Conservation (phyloP, 345 rosid species). For the Murraya paniculata region DNA sequence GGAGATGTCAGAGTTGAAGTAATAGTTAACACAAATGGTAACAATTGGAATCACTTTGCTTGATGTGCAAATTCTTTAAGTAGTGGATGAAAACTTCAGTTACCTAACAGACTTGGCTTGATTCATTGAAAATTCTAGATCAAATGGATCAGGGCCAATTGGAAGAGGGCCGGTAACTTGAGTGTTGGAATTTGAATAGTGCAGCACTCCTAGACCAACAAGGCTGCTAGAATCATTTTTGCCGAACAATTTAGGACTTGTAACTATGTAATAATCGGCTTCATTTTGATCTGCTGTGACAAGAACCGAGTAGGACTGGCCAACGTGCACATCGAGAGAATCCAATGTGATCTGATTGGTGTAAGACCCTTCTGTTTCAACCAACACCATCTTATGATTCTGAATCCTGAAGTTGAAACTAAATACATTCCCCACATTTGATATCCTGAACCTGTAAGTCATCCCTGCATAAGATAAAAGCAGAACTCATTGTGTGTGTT, state of each 20-base stretch:
- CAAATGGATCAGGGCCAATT: slow-evolving; percentile 38
- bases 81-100: too few species aligned
- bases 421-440: slow-evolving; percentile 33
- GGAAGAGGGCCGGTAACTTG: slow-evolving; percentile 30
- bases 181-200: slow-evolving; percentile 28
- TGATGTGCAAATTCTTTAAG: too few species aligned
- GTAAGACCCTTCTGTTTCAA: slow-evolving; percentile 55
- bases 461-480: slow-evolving; percentile 20
- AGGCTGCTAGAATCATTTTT: slow-evolving; percentile 13
- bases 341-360: slow-evolving; percentile 31
- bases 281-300: slow-evolving; percentile 38
- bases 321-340: slow-evolving; percentile 44
- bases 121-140: slow-evolving; percentile 31
- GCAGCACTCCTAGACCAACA: slow-evolving; percentile 37
- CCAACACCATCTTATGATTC: slow-evolving; percentile 40
- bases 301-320: slow-evolving; percentile 49
- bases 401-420: slow-evolving; percentile 45
- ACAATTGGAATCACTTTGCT: too few species aligned
- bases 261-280: slow-evolving; percentile 40
- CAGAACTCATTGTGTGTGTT: neutral
- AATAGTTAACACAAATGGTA: too few species aligned
- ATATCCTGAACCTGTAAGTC: slow-evolving; percentile 45
- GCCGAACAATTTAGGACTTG: slow-evolving; percentile 31
- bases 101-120: slow-evolving; percentile 46
- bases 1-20: neutral